Evolutionary conservation across 2,329 filamentous ascomycete species (phyloP).

Genomic region (Aspergillus aculeatus): DNA sequence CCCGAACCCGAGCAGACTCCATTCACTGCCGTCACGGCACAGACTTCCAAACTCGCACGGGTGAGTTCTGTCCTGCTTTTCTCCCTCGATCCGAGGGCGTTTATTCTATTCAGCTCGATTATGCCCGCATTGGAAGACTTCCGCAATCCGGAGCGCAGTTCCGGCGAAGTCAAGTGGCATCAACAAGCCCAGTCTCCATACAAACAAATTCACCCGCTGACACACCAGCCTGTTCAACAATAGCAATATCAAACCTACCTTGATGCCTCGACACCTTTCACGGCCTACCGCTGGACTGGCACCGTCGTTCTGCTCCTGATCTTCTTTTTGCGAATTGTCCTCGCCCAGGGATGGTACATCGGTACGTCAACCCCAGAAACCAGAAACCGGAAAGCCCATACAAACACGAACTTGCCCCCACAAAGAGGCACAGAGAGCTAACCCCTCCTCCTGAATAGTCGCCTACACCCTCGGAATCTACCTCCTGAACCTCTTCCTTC

Average conservation of each 20-base stretch:
- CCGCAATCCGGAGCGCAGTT: not conserved
- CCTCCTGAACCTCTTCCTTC: constrained; percentile 97
- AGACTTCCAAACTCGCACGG: constrained; percentile 58
- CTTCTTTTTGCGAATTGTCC: constrained; percentile 85
- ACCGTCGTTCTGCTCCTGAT: constrained; percentile 72
- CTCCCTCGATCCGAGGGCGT: not conserved
- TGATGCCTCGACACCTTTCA: constrained; percentile 87
- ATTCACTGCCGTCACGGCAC: constrained; percentile 83
- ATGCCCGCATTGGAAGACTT: not conserved
- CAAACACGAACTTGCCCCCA: not conserved
- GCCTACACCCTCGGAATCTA: constrained; percentile 98
- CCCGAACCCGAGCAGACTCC: constrained; percentile 85
- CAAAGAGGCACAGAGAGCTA: not conserved
- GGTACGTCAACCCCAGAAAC: constrained; percentile 54
- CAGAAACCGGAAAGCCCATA: not conserved
- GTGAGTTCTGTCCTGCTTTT: constrained; percentile 31
- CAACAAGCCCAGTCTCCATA: not conserved
- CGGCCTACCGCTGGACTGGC: constrained; percentile 84
- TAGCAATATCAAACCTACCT: constrained; percentile 93
- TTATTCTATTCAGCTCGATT: not conserved
- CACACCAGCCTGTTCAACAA: not conserved
- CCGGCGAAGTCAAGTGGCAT: not conserved
- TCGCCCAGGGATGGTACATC: constrained; percentile 98
- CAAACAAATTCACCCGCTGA: not conserved
- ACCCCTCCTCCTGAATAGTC: constrained; percentile 54